Evolutionary conservation across 345 rosid species (phyloP).

Genomic region (Eutrema japonicum): DNA sequence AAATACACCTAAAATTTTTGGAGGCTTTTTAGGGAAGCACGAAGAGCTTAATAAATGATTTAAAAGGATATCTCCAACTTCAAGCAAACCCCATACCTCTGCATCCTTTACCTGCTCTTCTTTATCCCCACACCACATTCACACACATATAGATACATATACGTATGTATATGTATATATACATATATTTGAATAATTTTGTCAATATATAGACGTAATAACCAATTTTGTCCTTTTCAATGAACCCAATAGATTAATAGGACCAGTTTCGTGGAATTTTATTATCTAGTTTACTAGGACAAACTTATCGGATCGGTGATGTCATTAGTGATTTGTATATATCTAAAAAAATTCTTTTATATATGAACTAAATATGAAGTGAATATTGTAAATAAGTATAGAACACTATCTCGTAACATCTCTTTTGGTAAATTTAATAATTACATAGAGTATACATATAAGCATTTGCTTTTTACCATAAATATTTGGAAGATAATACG

Average conservation of each 20-base stretch:
- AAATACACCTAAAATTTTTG: constrained; percentile 29
- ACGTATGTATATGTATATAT: constrained; percentile 6
- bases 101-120: constrained; percentile 46
- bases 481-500: not conserved
- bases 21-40: constrained; percentile 35
- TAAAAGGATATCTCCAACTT: constrained; percentile 42
- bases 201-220: constrained; percentile 36
- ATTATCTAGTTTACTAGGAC: constrained; percentile 10
- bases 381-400: not conserved
- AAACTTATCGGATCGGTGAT: constrained; percentile 26
- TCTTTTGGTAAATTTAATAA: constrained; percentile 22
- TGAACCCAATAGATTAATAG: constrained; percentile 33
- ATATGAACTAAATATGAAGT: not conserved
- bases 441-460: constrained; percentile 24
- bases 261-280: constrained; percentile 26
- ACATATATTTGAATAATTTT: constrained; percentile 26
- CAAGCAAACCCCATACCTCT: constrained; percentile 49
- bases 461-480: not conserved
- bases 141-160: not conserved
- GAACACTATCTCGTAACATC: constrained; percentile 11
- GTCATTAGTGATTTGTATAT: constrained; percentile 10
- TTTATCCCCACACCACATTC: constrained; percentile 33
- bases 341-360: not conserved
- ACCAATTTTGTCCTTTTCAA: constrained; percentile 39
- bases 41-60: constrained; percentile 22